A percentile compares a stretch with the other conserved stretches of the same genome.
Conservation (phyloP, 2,329 filamentous ascomycete species). For the Alternaria arbusti region DNA sequence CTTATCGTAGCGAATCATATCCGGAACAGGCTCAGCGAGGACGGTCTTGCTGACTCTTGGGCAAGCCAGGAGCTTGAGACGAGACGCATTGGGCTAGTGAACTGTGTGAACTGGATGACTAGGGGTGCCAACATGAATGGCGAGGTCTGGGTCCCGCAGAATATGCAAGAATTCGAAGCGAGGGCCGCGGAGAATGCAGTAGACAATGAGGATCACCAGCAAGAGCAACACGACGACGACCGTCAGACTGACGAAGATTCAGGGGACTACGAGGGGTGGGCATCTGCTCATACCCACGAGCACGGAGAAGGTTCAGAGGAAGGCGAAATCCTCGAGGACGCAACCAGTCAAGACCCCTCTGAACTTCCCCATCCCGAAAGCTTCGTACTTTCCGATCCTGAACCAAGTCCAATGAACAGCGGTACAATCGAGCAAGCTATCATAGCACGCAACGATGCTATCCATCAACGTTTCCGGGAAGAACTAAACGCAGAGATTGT, state of each 20-base stretch:
- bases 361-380: not conserved
- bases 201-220: not conserved
- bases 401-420: not conserved
- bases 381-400: not conserved
- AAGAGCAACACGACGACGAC: not conserved
- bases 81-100: not conserved
- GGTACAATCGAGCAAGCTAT: not conserved
- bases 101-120: not conserved
- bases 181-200: not conserved
- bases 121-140: not conserved
- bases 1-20: not conserved
- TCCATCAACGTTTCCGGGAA: not conserved
- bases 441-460: not conserved
- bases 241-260: not conserved
- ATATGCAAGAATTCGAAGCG: not conserved
- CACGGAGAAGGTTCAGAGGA: not conserved
- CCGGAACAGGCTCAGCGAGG: not conserved
- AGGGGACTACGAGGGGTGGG: not conserved
- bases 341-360: not conserved
- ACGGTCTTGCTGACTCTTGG: not conserved
- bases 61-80: not conserved
- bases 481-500: not conserved
- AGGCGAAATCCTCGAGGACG: not conserved
- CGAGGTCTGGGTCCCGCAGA: not conserved
- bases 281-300: not conserved